Evolutionary conservation across 1,284 basidiomycete species (phyloP).

Genomic region (Pseudomicrostroma phylloplanum): DNA sequence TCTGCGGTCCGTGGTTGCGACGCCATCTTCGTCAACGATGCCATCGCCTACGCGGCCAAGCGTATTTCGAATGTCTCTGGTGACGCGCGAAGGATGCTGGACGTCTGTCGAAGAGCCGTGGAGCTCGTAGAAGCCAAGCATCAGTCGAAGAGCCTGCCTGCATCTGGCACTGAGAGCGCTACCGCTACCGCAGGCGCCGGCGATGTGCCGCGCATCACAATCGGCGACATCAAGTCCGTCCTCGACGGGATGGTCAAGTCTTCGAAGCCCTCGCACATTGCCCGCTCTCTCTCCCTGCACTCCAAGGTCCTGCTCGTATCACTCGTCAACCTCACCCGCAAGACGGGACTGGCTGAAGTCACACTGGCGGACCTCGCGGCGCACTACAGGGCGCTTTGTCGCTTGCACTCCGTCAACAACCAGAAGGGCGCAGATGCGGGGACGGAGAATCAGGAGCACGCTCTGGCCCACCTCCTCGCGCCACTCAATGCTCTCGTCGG

Average conservation of each 20-base stretch:
- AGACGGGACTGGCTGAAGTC: constrained; percentile 80
- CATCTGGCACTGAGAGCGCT: background rate
- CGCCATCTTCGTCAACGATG: constrained; percentile 61
- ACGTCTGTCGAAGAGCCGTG: constrained; percentile 66
- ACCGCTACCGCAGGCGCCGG: too few relatives aligned
- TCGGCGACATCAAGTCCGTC: constrained; percentile 71
- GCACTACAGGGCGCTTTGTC: constrained; percentile 33
- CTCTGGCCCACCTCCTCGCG: background rate
- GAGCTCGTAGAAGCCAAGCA: constrained; percentile 45
- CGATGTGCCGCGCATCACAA: constrained; percentile 57
- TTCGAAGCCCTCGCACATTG: constrained; percentile 59
- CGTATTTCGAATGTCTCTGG: constrained; percentile 88
- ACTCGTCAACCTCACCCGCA: constrained; percentile 71
- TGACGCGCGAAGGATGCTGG: constrained; percentile 85
- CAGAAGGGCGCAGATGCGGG: background rate
- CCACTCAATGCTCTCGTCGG: constrained; percentile 5
- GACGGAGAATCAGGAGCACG: background rate
- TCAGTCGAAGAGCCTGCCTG: constrained; percentile 24
- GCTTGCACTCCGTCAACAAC: constrained; percentile 25
- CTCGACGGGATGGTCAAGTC: constrained; percentile 85
- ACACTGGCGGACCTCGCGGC: constrained; percentile 66
- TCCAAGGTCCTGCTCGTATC: constrained; percentile 58
- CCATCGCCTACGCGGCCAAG: constrained; percentile 80
- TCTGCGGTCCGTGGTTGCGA: constrained; percentile 56
- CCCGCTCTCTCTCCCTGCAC: constrained; percentile 31